These are phyloP conservation scores for Pestalotiopsis sp. DNA, from an alignment of 2,329 filamentous ascomycete genomes.

Conservation along the genomic window DNA sequence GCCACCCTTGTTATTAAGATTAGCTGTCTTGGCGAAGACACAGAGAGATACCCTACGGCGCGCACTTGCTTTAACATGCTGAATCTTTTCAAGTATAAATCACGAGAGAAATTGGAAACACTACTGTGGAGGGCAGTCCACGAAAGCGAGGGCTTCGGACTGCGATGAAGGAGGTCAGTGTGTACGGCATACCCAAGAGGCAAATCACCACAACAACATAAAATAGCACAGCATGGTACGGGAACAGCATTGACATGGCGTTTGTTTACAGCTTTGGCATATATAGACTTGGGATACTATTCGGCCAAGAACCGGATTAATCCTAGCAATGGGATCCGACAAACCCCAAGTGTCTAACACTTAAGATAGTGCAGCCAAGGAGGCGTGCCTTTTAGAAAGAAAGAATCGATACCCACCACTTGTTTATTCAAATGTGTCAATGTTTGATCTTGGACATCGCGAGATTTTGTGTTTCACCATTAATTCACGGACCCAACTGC, in stretches of 20 bases:
- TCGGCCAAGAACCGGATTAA: background rate
- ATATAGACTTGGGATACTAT: background rate
- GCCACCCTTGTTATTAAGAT: slow-evolving; percentile 78
- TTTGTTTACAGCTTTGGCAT: background rate
- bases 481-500: too few species aligned
- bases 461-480: background rate
- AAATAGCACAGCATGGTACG: background rate
- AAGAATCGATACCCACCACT: background rate
- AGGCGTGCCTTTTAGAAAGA: background rate
- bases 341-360: background rate
- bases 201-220: too few species aligned
- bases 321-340: background rate
- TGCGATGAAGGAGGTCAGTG: slow-evolving; percentile 58
- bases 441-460: background rate
- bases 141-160: slow-evolving; percentile 89
- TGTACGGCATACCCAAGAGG: background rate
- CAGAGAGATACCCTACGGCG: slow-evolving; percentile 77
- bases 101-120: slow-evolving; percentile 66
- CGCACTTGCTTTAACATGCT: slow-evolving; percentile 91
- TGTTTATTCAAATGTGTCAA: background rate
- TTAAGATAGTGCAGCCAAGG: background rate
- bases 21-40: slow-evolving; percentile 74
- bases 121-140: slow-evolving; percentile 85
- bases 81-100: slow-evolving; percentile 73
- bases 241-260: background rate